These are phyloP conservation scores for Arthromyces matolae DNA, from an alignment of 768 basidiomycete species.

Conservation along the genomic window DNA sequence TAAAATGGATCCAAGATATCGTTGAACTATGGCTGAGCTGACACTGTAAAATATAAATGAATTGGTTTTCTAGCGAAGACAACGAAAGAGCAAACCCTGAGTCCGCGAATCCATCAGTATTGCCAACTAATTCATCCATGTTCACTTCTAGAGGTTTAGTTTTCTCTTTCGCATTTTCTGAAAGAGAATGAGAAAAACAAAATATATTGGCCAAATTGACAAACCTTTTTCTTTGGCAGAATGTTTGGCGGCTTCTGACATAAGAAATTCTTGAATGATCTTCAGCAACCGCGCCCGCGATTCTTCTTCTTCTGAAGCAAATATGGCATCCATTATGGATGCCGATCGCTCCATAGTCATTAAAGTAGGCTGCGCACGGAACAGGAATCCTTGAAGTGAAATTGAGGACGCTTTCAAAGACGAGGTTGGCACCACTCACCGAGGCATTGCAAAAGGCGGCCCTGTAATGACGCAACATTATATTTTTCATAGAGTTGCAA, in stretches of 20 bases:
- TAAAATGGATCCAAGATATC: constrained; percentile 81
- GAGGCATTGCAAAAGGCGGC: constrained; percentile 80
- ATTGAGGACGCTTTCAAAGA: too few relatives aligned
- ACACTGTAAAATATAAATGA: constrained; percentile 49
- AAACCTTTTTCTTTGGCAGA: constrained; percentile 65
- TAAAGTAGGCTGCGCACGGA: constrained; percentile 85
- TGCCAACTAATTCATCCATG: constrained; percentile 93
- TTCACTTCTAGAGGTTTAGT: constrained; percentile 55
- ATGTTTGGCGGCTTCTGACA: constrained; percentile 80
- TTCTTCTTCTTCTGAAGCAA: constrained; percentile 70
- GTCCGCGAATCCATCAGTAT: constrained; percentile 93
- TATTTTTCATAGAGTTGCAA: constrained; percentile 71
- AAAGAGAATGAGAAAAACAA: constrained; percentile 4
- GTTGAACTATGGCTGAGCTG: constrained; percentile 91
- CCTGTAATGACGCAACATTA: constrained; percentile 51
- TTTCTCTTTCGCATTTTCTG: constrained; percentile 43
- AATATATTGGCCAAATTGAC: background rate
- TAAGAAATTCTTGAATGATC: constrained; percentile 90
- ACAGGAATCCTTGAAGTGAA: constrained; percentile 95
- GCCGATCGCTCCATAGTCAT: constrained; percentile 82
- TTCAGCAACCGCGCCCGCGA: constrained; percentile 69
- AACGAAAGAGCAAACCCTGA: constrained; percentile 66
- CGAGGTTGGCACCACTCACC: too few relatives aligned
- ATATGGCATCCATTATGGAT: constrained; percentile 86
- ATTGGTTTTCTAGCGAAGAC: background rate